phyloP scores from a whole-genome alignment of 202 grass and related monocot species.

The Miscanthus sacchariflorus region DNA sequence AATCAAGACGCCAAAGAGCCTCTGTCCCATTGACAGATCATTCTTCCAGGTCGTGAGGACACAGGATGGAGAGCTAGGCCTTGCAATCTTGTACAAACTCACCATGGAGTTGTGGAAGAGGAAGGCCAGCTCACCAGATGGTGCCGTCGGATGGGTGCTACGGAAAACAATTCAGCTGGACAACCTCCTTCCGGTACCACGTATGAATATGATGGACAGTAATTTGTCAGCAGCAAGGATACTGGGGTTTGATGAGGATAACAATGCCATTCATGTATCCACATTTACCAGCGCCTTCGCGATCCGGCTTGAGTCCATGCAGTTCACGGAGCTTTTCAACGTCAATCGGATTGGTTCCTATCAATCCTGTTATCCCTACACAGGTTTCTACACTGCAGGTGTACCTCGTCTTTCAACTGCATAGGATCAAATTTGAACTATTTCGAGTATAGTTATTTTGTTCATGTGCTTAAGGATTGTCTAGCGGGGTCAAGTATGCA shows the following conservation, averaged over 20 bases:
- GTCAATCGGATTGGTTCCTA: neutral
- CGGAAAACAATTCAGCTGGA: conserved; percentile 19
- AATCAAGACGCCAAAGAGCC: neutral
- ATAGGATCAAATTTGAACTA: neutral
- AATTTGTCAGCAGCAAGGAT: neutral
- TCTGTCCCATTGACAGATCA: neutral
- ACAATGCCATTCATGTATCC: neutral
- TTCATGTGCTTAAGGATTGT: neutral
- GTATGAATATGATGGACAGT: neutral
- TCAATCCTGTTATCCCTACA: neutral
- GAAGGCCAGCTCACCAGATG: neutral
- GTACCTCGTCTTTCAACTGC: neutral
- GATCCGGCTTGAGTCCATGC: conserved; percentile 1
- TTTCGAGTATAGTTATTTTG: neutral
- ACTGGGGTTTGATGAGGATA: conserved; percentile 27
- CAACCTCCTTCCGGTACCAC: neutral
- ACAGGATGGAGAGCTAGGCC: neutral
- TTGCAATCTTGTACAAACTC: neutral
- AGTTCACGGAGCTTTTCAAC: neutral
- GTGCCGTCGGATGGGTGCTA: neutral
- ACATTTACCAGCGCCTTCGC: neutral
- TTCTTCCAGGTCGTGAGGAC: neutral
- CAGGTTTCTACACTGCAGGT: conserved; percentile 29
- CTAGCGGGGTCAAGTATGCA: too few species aligned
- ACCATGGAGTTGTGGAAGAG: neutral